A percentile compares a stretch with the other conserved stretches of the same genome.
These are phyloP conservation scores for Aspergillus sp. DNA, from an alignment of 2,329 filamentous ascomycete genomes.

Conservation along the genomic window DNA sequence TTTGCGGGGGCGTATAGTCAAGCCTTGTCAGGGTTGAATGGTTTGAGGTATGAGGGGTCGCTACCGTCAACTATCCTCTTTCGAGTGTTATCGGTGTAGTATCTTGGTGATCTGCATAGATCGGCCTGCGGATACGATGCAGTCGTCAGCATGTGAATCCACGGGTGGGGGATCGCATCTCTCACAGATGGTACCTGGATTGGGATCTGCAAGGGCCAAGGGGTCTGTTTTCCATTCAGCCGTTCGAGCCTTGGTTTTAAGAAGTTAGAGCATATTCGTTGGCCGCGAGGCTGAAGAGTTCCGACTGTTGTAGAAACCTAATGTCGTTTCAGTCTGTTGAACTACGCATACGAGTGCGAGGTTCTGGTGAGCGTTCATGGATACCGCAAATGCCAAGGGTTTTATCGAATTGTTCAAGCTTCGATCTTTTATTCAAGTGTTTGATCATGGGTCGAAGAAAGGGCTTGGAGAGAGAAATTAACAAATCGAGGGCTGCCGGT, in stretches of 20 bases:
- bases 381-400: not conserved
- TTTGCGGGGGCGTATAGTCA: too few relatives aligned
- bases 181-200: not conserved
- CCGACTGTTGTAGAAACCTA: not conserved
- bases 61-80: too few relatives aligned
- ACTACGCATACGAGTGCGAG: not conserved
- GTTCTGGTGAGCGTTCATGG: not conserved
- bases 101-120: not conserved
- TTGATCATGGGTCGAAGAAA: not conserved
- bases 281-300: not conserved
- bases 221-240: not conserved
- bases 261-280: not conserved
- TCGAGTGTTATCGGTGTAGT: not conserved
- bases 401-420: not conserved
- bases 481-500: not conserved
- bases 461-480: not conserved
- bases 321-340: not conserved
- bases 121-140: constrained; percentile 3
- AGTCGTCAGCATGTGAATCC: not conserved
- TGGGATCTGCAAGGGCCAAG: not conserved
- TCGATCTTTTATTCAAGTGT: not conserved
- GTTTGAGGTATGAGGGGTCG: too few relatives aligned
- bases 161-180: not conserved
- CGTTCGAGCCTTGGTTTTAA: not conserved
- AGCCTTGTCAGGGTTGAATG: too few relatives aligned